These are phyloP conservation scores for Boletus subcaerulescens DNA, from an alignment of 768 basidiomycete species.

Conservation along the genomic window DNA sequence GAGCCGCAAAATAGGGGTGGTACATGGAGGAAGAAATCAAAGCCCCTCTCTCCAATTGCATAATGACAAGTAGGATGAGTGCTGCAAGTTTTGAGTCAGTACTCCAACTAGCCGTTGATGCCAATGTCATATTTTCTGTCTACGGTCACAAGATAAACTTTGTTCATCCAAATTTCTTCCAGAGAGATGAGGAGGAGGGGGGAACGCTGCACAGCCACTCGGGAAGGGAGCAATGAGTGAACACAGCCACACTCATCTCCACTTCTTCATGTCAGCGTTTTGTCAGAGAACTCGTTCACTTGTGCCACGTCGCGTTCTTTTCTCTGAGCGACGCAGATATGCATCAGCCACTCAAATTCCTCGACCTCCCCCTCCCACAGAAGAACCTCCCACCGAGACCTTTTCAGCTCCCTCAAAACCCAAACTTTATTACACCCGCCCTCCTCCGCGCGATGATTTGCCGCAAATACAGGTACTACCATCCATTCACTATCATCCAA, in stretches of 20 bases:
- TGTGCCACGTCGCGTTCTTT: slow-evolving; percentile 6
- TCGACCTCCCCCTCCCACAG: slow-evolving; percentile 26
- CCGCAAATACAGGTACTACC: slow-evolving; percentile 41
- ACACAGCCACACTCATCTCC: slow-evolving; percentile 11
- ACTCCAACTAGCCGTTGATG: too few species aligned
- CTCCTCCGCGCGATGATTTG: slow-evolving; percentile 37
- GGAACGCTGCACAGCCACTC: slow-evolving; percentile 2
- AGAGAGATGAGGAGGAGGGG: neutral
- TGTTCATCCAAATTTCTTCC: neutral
- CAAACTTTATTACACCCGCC: slow-evolving; percentile 43
- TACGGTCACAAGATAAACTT: neutral
- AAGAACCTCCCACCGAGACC: slow-evolving; percentile 34
- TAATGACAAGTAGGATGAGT: neutral
- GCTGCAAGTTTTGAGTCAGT: too few species aligned
- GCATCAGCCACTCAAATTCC: slow-evolving; percentile 23
- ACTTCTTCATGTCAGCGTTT: slow-evolving; percentile 15
- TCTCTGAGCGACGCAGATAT: slow-evolving; percentile 12
- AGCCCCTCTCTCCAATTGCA: neutral
- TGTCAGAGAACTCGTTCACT: slow-evolving; percentile 9
- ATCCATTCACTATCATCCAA: neutral
- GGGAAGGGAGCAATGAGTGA: too few species aligned
- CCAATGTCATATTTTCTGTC: neutral
- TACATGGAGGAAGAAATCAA: neutral
- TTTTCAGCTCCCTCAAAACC: slow-evolving; percentile 46
- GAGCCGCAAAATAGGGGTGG: neutral